Conservation (phyloP, 148 eudicot genomes). For the Beta vulgaris region DNA sequence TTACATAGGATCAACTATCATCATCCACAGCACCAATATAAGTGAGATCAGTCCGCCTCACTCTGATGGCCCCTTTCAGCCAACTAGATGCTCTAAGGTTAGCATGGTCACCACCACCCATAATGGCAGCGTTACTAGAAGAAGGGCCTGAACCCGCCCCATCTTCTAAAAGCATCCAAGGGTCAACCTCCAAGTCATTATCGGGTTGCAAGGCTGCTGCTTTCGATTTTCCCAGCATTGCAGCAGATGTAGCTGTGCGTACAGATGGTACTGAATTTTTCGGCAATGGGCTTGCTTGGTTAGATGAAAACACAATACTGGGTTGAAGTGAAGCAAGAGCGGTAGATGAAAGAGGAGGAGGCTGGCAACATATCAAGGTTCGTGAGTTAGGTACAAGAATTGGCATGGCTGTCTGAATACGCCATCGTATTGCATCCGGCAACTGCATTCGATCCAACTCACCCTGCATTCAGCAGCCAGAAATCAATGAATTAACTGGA, state of each 20-base stretch:
- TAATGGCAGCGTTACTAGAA: slow-evolving; percentile 42
- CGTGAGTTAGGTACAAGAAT: slow-evolving; percentile 45
- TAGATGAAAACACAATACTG: slow-evolving; percentile 38
- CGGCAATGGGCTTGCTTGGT: slow-evolving; percentile 37
- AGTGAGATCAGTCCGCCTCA: slow-evolving; percentile 82
- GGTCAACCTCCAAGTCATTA: slow-evolving; percentile 65
- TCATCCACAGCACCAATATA: slow-evolving; percentile 88
- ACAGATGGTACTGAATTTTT: slow-evolving; percentile 42
- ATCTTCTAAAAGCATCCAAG: slow-evolving; percentile 88
- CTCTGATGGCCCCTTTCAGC: slow-evolving; percentile 90
- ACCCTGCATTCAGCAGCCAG: slow-evolving; percentile 45
- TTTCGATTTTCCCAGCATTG: slow-evolving; percentile 55
- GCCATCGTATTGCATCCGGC: slow-evolving; percentile 71
- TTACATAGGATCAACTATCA: slow-evolving; percentile 56
- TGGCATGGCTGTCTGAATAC: slow-evolving; percentile 93
- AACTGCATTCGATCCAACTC: slow-evolving; percentile 82
- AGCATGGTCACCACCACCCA: slow-evolving; percentile 57
- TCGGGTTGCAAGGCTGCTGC: slow-evolving; percentile 44
- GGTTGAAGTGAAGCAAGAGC: slow-evolving; percentile 61
- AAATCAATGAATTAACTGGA: background rate
- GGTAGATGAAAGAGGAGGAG: slow-evolving; percentile 51
- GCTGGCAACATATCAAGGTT: slow-evolving; percentile 58
- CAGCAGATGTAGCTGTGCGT: slow-evolving; percentile 26
- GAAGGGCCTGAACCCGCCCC: slow-evolving; percentile 75
- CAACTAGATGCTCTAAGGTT: slow-evolving; percentile 74